phyloP scores from a whole-genome alignment of 768 basidiomycete genomes.

The Hydnomerulius pinastri region DNA sequence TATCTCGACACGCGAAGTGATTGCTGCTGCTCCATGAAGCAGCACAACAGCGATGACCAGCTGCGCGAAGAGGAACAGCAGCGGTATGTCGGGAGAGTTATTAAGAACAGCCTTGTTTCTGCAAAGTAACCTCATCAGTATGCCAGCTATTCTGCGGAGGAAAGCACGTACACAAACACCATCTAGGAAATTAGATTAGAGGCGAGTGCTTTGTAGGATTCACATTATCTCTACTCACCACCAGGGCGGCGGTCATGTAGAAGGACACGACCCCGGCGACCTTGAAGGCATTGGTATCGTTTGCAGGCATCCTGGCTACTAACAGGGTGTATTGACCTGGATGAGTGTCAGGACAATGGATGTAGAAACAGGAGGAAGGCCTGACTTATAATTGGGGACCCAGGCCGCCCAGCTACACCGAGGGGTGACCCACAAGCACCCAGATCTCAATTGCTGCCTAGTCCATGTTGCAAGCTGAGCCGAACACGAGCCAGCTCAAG shows the following conservation, averaged over 20 bases:
- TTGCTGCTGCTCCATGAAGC: slow-evolving; percentile 53
- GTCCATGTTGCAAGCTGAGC: neutral
- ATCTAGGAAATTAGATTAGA: slow-evolving; percentile 36
- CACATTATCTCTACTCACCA: no score
- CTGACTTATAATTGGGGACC: no score
- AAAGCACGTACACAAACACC: slow-evolving; percentile 47
- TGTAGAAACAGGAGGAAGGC: no score
- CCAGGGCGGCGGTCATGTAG: slow-evolving; percentile 76
- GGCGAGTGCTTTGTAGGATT: no score
- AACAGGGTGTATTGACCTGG: neutral
- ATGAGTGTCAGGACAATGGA: no score
- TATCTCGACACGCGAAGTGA: slow-evolving; percentile 55
- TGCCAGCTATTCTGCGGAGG: neutral
- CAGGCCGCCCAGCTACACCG: no score
- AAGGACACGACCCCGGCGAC: slow-evolving; percentile 75
- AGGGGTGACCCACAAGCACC: no score
- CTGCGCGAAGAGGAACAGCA: slow-evolving; percentile 68
- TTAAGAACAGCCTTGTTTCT: slow-evolving; percentile 80
- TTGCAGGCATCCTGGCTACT: neutral
- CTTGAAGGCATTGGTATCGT: slow-evolving; percentile 34
- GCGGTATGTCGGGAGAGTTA: slow-evolving; percentile 62
- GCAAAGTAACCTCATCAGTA: neutral
- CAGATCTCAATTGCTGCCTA: no score
- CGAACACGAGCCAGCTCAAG: neutral
- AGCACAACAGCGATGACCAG: slow-evolving; percentile 68